These are phyloP conservation scores for Teratosphaeria zuluensis DNA, from an alignment of 2,329 filamentous ascomycete species.

Conservation along the genomic window DNA sequence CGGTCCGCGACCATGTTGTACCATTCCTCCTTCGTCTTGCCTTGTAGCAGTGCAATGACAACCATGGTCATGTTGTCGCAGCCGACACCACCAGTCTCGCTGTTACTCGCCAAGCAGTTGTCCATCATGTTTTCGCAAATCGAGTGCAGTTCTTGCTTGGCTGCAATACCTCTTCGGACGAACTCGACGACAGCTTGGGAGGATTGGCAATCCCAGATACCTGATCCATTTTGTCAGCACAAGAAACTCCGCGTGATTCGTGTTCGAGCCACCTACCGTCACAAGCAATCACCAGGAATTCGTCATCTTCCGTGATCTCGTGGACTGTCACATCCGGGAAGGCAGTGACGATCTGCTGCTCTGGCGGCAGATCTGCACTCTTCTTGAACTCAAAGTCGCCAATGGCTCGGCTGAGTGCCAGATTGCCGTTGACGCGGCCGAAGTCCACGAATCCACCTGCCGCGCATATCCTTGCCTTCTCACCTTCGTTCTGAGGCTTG, in stretches of 20 bases:
- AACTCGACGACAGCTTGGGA: constrained; percentile 97
- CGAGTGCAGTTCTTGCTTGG: constrained; percentile 85
- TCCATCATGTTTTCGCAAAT: constrained; percentile 99
- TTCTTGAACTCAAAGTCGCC: constrained; percentile 99
- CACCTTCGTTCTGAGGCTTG: constrained; percentile 96
- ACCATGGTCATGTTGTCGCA: constrained; percentile 99
- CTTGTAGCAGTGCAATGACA: constrained; percentile 78
- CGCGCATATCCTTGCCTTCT: constrained; percentile 91
- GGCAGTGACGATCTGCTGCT: constrained; percentile 96
- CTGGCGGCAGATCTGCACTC: constrained; percentile 90
- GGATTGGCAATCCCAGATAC: constrained; percentile 99
- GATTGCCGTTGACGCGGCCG: constrained; percentile 94
- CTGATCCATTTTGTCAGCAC: constrained; percentile 39
- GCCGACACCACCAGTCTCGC: constrained; percentile 92
- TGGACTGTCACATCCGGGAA: constrained; percentile 91
- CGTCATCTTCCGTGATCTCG: constrained; percentile 83
- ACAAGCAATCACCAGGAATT: constrained; percentile 88
- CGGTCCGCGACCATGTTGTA: constrained; percentile 91
- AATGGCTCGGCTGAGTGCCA: constrained; percentile 91
- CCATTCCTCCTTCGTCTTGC: constrained; percentile 94
- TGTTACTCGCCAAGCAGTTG: constrained; percentile 96
- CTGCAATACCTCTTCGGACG: constrained; percentile 88
- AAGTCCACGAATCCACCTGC: constrained; percentile 98
- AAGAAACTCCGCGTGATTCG: too few relatives aligned
- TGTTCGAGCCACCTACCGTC: constrained; percentile 57